A percentile compares a stretch with the other conserved stretches of the same genome.
These are phyloP conservation scores for Phytophthora megakarya DNA, from an alignment of 352 stramenopile species.

Conservation along the genomic window DNA sequence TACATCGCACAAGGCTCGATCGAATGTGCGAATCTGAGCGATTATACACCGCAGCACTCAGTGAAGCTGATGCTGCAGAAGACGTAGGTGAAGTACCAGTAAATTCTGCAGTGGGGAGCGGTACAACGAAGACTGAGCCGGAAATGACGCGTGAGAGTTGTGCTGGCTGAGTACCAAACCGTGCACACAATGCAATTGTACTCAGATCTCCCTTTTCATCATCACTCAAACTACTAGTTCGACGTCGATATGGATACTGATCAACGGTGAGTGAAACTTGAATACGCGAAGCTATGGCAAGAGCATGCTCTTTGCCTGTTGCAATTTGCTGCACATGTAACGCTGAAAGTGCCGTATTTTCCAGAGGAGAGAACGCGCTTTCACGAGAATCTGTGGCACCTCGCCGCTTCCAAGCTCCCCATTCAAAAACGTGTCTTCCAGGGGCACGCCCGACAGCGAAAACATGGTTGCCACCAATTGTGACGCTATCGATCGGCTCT, in stretches of 20 bases:
- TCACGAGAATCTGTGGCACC: constrained; percentile 51
- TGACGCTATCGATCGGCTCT: constrained; percentile 56
- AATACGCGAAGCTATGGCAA: constrained; percentile 55
- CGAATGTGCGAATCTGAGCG: constrained; percentile 55
- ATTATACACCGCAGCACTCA: constrained; percentile 49
- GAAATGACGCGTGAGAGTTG: constrained; percentile 47
- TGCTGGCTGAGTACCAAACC: constrained; percentile 54
- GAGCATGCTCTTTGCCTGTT: constrained; percentile 61
- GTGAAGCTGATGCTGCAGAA: constrained; percentile 20
- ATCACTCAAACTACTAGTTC: not conserved
- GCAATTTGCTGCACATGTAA: constrained; percentile 57
- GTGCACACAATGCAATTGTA: constrained; percentile 49
- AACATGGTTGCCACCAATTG: constrained; percentile 71
- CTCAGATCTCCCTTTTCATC: constrained; percentile 35
- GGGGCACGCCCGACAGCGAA: constrained; percentile 51
- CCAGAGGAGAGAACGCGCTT: constrained; percentile 51
- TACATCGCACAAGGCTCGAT: constrained; percentile 44
- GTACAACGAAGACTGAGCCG: constrained; percentile 37
- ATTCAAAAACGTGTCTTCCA: constrained; percentile 61
- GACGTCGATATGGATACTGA: constrained; percentile 34
- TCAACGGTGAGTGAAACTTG: constrained; percentile 54
- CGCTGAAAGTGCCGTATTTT: constrained; percentile 50
- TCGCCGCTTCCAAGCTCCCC: constrained; percentile 67
- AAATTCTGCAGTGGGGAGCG: constrained; percentile 20
- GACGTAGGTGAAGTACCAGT: constrained; percentile 3